phyloP scores from a whole-genome alignment of 1,139 yeast species.

The Saccharomyces hybrid region DNA sequence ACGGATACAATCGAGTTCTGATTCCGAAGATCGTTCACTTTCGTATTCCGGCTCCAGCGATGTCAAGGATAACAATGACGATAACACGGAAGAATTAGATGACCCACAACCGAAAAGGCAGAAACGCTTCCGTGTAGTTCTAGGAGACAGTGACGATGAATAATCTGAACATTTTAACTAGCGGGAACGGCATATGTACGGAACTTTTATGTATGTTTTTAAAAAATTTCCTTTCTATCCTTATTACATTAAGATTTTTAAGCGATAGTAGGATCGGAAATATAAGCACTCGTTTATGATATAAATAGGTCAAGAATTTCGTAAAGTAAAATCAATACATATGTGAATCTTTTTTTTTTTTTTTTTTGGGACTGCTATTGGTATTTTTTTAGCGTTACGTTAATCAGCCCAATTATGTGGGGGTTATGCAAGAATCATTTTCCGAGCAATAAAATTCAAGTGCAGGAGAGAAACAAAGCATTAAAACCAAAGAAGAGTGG shows the following conservation, averaged over 20 bases:
- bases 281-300: neutral
- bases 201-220: neutral
- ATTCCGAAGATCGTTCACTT: neutral
- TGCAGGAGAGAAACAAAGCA: conserved; percentile 5
- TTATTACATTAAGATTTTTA: neutral
- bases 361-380: neutral
- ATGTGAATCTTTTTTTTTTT: neutral
- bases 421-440: neutral
- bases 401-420: neutral
- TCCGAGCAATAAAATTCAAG: neutral
- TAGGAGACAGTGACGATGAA: conserved; percentile 26
- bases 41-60: neutral
- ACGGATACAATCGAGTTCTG: neutral
- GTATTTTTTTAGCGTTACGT: conserved; percentile 1
- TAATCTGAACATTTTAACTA: neutral
- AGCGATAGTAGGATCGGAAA: neutral
- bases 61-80: conserved; percentile 3
- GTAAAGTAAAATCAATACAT: neutral
- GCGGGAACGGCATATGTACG: neutral
- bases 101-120: conserved; percentile 9
- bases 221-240: neutral
- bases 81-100: conserved; percentile 4
- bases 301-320: neutral
- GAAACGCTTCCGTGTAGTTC: conserved; percentile 18
- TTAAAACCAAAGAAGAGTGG: neutral